These are phyloP conservation scores for Ascochyta clinopodiicola DNA, from an alignment of 2,329 filamentous ascomycete species.

Conservation along the genomic window DNA sequence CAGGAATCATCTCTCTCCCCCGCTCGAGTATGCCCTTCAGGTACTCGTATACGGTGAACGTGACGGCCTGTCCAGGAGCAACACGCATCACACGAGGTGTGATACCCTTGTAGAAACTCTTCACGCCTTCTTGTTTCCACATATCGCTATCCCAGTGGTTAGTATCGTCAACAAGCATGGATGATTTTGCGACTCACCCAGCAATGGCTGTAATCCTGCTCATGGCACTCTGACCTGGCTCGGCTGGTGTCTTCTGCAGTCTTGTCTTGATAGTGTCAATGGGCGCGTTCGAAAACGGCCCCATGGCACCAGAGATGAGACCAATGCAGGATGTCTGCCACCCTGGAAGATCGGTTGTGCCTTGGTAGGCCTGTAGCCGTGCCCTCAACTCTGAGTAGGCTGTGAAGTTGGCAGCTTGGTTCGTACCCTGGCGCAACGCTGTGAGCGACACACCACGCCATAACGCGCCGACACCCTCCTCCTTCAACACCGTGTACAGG, in stretches of 20 bases:
- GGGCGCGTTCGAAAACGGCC: conserved; percentile 92
- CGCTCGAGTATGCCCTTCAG: conserved; percentile 58
- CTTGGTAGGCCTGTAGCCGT: conserved; percentile 74
- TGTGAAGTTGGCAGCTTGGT: conserved; percentile 96
- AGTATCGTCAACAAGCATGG: conserved; percentile 1
- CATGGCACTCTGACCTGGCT: conserved; percentile 80
- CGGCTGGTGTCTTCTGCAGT: conserved; percentile 85
- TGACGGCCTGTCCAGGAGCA: conserved; percentile 88
- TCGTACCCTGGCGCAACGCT: conserved; percentile 90
- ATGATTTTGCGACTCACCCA: conserved; percentile 42
- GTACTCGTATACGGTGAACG: conserved; percentile 66
- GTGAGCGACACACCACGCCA: conserved; percentile 95
- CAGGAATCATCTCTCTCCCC: conserved; percentile 54
- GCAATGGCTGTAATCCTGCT: conserved; percentile 80
- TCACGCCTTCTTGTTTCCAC: conserved; percentile 84
- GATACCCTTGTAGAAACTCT: conserved; percentile 99
- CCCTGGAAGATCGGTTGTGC: conserved; percentile 75
- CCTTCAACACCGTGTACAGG: conserved; percentile 84
- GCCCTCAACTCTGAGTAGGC: conserved; percentile 95
- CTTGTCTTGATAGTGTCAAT: conserved; percentile 99
- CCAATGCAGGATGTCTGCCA: conserved; percentile 94
- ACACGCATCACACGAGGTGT: conserved; percentile 97
- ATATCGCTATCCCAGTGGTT: conserved; percentile 48
- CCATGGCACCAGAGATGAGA: conserved; percentile 90
- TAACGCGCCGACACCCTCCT: conserved; percentile 86